A percentile compares a stretch with the other conserved stretches of the same genome.
Evolutionary conservation across 257 asterid species (phyloP).

Genomic region (Thymus mandschuricus): DNA sequence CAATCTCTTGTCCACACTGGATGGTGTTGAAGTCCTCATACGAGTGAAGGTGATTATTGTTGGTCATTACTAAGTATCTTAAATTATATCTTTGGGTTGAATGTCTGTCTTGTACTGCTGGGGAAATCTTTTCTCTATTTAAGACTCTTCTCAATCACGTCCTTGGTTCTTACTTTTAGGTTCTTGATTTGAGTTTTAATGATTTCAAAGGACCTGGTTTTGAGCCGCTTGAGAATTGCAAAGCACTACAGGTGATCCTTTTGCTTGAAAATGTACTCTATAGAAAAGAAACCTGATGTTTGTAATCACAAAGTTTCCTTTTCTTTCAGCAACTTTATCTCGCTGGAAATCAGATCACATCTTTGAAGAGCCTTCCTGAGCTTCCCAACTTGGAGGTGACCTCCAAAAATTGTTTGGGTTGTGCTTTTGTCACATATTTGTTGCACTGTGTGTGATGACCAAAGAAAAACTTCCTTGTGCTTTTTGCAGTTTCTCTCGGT

Average conservation of each 20-base stretch:
- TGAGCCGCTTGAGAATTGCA: conserved; percentile 95
- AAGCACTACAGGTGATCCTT: conserved; percentile 79
- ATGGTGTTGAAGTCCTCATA: conserved; percentile 86
- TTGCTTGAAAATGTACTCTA: conserved; percentile 23
- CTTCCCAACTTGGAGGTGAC: conserved; percentile 97
- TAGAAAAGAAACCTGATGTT: conserved; percentile 7
- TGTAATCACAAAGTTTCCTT: conserved; percentile 26
- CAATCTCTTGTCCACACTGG: conserved; percentile 86
- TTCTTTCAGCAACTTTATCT: conserved; percentile 94
- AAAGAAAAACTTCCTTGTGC: conserved; percentile 20
- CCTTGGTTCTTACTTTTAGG: conserved; percentile 53
- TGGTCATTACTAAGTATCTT: conserved; percentile 28
- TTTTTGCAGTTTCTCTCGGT: conserved; percentile 87
- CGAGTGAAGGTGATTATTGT: conserved; percentile 80
- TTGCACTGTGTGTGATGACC: conserved; percentile 22
- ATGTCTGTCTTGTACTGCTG: conserved; percentile 26
- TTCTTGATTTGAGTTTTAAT: conserved; percentile 97
- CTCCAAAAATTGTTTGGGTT: conserved; percentile 26
- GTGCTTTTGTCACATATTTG: conserved; percentile 5
- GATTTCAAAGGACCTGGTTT: conserved; percentile 99
- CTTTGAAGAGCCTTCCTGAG: conserved; percentile 95
- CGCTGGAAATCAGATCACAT: conserved; percentile 96
- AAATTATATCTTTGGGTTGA: conserved; percentile 18
- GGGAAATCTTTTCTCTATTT: conserved; percentile 16
- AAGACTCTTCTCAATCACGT: conserved; percentile 24